Percentiles rank a stretch among this genome's conserved stretches.
These are phyloP conservation scores for Spergularia marina DNA, from an alignment of 148 eudicot genomes.

Conservation along the genomic window DNA sequence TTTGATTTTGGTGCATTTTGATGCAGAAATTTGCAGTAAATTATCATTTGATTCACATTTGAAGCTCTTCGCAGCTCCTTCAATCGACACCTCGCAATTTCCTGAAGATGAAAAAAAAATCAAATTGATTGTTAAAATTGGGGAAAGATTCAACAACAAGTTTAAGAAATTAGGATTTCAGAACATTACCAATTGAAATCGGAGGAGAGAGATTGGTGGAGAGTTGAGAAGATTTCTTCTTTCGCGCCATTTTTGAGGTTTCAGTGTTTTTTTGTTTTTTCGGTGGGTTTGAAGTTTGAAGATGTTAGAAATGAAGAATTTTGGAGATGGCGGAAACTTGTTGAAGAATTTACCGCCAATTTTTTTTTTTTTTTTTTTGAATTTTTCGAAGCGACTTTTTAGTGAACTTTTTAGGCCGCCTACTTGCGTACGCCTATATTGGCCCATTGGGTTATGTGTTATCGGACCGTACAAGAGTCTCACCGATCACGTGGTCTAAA, in stretches of 20 bases:
- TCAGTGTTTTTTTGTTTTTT: neutral
- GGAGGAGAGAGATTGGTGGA: constrained; percentile 20
- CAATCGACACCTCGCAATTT: constrained; percentile 58
- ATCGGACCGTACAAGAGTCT: too few species aligned
- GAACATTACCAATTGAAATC: constrained; percentile 18
- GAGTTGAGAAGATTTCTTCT: constrained; percentile 10
- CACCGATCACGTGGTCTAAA: too few species aligned
- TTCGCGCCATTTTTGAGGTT: constrained; percentile 28
- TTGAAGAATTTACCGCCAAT: constrained; percentile 15
- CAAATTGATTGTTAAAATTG: neutral
- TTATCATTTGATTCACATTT: constrained; percentile 34
- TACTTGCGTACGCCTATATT: too few species aligned
- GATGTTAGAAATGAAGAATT: neutral
- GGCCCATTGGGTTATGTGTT: too few species aligned
- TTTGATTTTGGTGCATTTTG: constrained; percentile 42
- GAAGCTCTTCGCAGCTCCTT: constrained; percentile 45
- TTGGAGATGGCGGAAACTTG: neutral
- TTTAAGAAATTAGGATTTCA: constrained; percentile 10
- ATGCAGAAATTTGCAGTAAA: constrained; percentile 43
- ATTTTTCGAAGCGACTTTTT: neutral
- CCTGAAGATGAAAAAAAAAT: constrained; percentile 34
- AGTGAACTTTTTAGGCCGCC: too few species aligned
- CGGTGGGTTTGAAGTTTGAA: neutral
- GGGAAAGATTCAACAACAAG: neutral
- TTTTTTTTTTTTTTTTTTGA: too few species aligned